phyloP scores from a whole-genome alignment of 495 filamentous ascomycete genomes.

The Neurospora terricola region DNA sequence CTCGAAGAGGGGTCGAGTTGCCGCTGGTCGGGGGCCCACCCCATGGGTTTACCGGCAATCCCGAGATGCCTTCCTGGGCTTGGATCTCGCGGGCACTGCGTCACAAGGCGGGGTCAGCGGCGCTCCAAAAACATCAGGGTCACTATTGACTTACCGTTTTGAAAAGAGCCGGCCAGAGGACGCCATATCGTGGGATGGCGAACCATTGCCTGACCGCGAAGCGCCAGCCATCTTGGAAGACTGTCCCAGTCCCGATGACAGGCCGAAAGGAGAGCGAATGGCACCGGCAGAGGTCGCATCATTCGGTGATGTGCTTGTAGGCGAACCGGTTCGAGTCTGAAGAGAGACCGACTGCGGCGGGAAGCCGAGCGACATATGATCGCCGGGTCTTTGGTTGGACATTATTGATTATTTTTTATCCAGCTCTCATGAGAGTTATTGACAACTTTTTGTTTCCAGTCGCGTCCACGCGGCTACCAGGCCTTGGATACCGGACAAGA shows the following conservation, averaged over 20 bases:
- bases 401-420: constrained; percentile 71
- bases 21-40: constrained; percentile 84
- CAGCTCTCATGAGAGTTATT: constrained; percentile 34
- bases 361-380: constrained; percentile 64
- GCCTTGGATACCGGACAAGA: constrained; percentile 5
- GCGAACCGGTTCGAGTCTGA: constrained; percentile 72
- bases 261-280: constrained; percentile 66
- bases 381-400: constrained; percentile 74
- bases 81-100: constrained; percentile 88
- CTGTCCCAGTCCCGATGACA: constrained; percentile 51
- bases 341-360: constrained; percentile 46
- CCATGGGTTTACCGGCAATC: constrained; percentile 75
- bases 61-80: constrained; percentile 74
- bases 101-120: constrained; percentile 10
- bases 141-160: constrained; percentile 62
- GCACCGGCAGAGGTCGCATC: constrained; percentile 60
- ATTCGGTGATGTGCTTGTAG: constrained; percentile 79
- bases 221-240: constrained; percentile 60
- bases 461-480: constrained; percentile 6
- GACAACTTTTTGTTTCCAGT: constrained; percentile 1
- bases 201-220: constrained; percentile 83
- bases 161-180: constrained; percentile 66
- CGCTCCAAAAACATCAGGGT: background rate
- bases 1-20: constrained; percentile 88
- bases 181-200: constrained; percentile 85